A percentile compares a stretch with the other conserved stretches of the same genome.
Conservation (phyloP, 73 alveolate species). For the Urostyla sp. region DNA sequence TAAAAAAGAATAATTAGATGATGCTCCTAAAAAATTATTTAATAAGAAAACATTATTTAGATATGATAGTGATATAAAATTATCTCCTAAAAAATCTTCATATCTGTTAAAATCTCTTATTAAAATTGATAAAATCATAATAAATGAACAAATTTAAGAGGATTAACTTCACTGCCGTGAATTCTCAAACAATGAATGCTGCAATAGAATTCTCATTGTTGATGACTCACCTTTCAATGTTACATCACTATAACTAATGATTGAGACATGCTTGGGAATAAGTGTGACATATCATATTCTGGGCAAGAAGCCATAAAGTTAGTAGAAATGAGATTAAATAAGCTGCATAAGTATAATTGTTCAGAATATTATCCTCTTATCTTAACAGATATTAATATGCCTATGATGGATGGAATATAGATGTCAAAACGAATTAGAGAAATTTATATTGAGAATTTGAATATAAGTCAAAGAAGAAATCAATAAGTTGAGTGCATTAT, state of each 20-base stretch:
- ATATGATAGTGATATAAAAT: too few species aligned
- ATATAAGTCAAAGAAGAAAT: too few species aligned
- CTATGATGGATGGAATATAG: not conserved
- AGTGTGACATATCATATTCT: constrained; percentile 9
- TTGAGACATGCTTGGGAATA: constrained; percentile 1
- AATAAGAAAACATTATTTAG: too few species aligned
- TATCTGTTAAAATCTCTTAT: too few species aligned
- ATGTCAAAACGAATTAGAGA: not conserved
- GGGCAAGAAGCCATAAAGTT: not conserved
- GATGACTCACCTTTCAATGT: constrained; percentile 56
- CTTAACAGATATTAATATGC: not conserved
- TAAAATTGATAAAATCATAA: too few species aligned
- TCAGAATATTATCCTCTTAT: not conserved
- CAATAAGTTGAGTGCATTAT: too few species aligned
- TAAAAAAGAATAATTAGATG: too few species aligned
- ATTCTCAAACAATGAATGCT: too few species aligned
- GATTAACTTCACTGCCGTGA: too few species aligned
- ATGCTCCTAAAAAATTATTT: too few species aligned
- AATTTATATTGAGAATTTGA: not conserved
- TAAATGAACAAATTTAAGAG: too few species aligned
- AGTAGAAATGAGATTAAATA: not conserved
- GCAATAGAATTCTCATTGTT: constrained; percentile 26
- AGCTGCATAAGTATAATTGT: not conserved
- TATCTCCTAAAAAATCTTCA: too few species aligned
- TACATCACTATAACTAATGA: constrained; percentile 38